Evolutionary conservation across 192 early-diverging fungal genomes (phyloP), one percentile per base, ranked within the genome.

Genomic region (Coemansia sp.): DNA sequence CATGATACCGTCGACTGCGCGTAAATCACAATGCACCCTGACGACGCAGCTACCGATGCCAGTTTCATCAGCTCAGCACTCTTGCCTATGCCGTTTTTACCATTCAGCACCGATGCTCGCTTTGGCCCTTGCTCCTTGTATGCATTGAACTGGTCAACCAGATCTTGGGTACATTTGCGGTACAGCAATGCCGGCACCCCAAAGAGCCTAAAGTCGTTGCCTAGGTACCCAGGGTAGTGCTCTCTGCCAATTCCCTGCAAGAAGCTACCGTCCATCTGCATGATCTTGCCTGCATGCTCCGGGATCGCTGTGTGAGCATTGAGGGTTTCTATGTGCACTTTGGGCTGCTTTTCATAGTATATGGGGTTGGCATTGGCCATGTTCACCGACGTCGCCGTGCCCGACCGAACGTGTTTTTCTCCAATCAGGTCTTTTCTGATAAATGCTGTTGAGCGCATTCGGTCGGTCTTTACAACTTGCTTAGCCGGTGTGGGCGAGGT

Each of bases 1-100:
- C 76, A 79, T 6, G 48, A 38, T 18, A 59, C 14, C 2, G 76
- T 68, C 5, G 53, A 40, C 20, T 34, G 45, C 16, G 53, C 76
- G 21, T 79, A 79, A 12, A 79, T 54, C 10, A 72, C 70, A 12
- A 79, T 51, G 21, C 60, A 46, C 0, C 56, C 70, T 1, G 41
- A 55, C 11, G 64, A 52, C 3, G 64, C 60, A 0, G 65, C 76
- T 11, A 79, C 54, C 14, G 61, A 34, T 8, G 70, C 76, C 40
- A 69, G 34, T 45, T 67, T 79, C 56, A 79, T 32, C 39, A 79
- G 54, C 51, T 71, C 70, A 6, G 70, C 76, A 52, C 76, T 79
- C 43, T 79, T 79, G 6, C 76, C 76, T 1, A 56, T 28, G 11
- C 76, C 76, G 18, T 48, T 42, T 37, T 40, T 53, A 11, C 76